Evolutionary conservation across 768 basidiomycete species (phyloP), one percentile per base, ranked within the genome.

Genomic region (Austroboletus eburneus): DNA sequence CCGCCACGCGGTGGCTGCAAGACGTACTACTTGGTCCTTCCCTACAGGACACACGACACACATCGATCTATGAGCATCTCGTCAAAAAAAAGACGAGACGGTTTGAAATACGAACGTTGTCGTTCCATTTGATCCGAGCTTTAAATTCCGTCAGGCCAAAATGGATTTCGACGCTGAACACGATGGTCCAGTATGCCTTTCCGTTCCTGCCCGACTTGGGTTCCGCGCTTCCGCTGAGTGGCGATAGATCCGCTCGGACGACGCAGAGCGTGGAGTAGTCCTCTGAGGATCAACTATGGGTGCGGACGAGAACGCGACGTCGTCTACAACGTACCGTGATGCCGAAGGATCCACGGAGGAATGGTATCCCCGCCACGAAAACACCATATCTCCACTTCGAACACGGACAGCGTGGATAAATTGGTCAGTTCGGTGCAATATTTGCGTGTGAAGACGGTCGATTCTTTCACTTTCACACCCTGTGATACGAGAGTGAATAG

Each of bases 361-460:
- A 83, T 69, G 7, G 66, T 70, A 52, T 83, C 78, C 37, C 83
- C 83, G n/a, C 87, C 86, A 57, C 87, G 72, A 65, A 78, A 90
- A 59, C 87, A 89, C 87, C 87, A 89, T 54, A 90, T 77, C 62
- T 89, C 86, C 22, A 89, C 86, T 60, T 89, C 87, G 53, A 90
- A 89, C 16, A 88, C 83, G 13, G 83, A 85, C 5, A 88, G 72
- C 55, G 86, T 83, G 4, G 81, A 79, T 24, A 90, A 61, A 51
- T 77, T 87, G 9, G 87, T 89, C 30, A 90, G 74, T 59, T 89
- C 87, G 0, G 87, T 89, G 58, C 83, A 86, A 64, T 90, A 88
- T 59, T 90, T 90, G 44, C 87, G 73, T 45, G 80, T 83, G 61
- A 89, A 88, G 13, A 88, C 85, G 0, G 79, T 88, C 18, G 84